A percentile compares a stretch with the other conserved stretches of the same genome.
Evolutionary conservation across 192 early-diverging fungal genomes (phyloP).

Genomic region (Rhizophagus clarus): DNA sequence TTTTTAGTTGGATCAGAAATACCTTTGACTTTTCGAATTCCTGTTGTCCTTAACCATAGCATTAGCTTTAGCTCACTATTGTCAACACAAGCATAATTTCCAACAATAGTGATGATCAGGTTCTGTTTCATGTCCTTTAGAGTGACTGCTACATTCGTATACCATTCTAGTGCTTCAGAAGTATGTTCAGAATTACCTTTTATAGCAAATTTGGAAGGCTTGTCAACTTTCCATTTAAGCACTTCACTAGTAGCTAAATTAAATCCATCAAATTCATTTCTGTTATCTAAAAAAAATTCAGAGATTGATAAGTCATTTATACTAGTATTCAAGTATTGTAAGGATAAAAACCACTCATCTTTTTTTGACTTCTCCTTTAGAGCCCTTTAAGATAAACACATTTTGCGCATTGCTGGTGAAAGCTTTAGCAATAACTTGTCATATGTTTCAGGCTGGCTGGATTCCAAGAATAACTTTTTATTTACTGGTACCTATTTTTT

Average conservation of each 20-base stretch:
- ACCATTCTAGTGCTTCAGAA: background rate
- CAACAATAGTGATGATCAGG: background rate
- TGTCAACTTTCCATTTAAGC: background rate
- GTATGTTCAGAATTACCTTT: background rate
- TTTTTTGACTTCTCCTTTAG: too few species aligned
- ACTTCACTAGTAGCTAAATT: background rate
- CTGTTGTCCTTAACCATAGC: background rate
- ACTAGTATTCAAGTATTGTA: constrained; percentile 13
- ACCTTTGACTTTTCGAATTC: constrained; percentile 1
- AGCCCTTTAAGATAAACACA: background rate
- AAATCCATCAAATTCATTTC: background rate
- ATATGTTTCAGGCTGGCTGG: background rate
- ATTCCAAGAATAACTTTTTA: background rate
- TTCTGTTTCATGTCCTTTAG: background rate
- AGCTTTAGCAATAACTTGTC: background rate
- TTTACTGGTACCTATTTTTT: background rate
- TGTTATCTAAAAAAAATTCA: background rate
- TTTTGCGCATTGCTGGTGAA: too few species aligned
- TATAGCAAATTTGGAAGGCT: background rate
- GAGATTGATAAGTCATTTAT: background rate
- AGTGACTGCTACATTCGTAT: background rate
- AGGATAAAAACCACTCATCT: too few species aligned
- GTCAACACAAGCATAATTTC: background rate
- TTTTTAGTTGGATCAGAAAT: constrained; percentile 17
- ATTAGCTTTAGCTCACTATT: background rate